Evolutionary conservation across 169 alveolate genomes (phyloP).

Genomic region (Amoebophrya sp.): DNA sequence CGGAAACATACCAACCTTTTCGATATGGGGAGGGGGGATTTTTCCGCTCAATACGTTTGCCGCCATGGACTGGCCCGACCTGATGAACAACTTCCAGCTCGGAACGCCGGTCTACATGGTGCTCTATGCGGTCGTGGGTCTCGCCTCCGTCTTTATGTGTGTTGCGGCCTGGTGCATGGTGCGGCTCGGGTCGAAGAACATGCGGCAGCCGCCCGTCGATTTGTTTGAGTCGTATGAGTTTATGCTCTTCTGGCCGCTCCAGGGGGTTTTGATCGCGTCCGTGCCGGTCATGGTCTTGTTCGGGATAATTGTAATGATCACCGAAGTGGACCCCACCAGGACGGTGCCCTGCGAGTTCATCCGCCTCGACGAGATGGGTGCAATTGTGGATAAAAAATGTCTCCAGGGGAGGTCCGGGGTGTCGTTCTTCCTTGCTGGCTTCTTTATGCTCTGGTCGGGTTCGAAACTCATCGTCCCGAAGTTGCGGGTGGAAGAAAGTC

Average conservation of each 20-base stretch:
- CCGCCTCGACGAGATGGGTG: background rate
- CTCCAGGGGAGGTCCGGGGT: background rate
- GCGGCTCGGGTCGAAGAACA: conserved; percentile 28
- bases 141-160: conserved; percentile 25
- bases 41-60: too few species aligned
- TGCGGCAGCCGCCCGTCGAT: conserved; percentile 4
- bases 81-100: conserved; percentile 36
- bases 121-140: conserved; percentile 26
- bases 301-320: background rate
- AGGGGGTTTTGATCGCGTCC: conserved; percentile 26
- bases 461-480: conserved; percentile 33
- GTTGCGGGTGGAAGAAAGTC: conserved; percentile 22
- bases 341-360: background rate
- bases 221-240: conserved; percentile 28
- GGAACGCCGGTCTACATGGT: conserved; percentile 27
- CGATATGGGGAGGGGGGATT: too few species aligned
- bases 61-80: conserved; percentile 36
- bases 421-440: conserved; percentile 27
- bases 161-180: conserved; percentile 28
- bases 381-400: background rate
- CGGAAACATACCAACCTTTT: too few species aligned
- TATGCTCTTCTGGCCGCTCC: conserved; percentile 35
- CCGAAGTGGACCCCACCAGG: background rate
- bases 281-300: conserved; percentile 30
- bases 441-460: conserved; percentile 33